Percentiles rank a stretch among this genome's conserved stretches.
phyloP scores from a whole-genome alignment of 2,329 filamentous ascomycete species.

The Rutstroemia sp. region DNA sequence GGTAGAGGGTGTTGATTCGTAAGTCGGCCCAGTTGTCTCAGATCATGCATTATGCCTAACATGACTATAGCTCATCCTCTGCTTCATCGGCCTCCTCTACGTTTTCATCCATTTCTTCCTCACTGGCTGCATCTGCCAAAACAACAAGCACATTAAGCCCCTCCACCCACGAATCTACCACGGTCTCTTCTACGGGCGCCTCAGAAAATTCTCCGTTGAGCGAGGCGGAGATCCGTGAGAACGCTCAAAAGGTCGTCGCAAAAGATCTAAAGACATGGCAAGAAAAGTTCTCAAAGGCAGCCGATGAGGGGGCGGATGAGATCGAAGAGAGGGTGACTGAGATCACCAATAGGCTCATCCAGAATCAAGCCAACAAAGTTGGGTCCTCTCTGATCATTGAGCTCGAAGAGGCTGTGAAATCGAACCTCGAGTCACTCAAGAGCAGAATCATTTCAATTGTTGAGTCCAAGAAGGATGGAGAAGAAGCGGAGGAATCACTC shows the following conservation, averaged over 20 bases:
- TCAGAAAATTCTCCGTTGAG: constrained; percentile 26
- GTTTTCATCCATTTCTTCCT: constrained; percentile 24
- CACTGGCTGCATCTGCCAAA: constrained; percentile 19
- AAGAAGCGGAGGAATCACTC: constrained; percentile 45
- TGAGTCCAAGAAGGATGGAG: constrained; percentile 37
- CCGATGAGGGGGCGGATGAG: constrained; percentile 73
- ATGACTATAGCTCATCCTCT: constrained; percentile 20
- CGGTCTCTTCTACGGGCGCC: constrained; percentile 21
- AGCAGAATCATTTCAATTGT: constrained; percentile 57
- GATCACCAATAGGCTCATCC: constrained; percentile 63
- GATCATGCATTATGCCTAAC: constrained; percentile 11
- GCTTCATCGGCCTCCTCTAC: constrained; percentile 25
- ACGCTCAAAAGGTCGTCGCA: constrained; percentile 59
- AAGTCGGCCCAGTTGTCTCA: constrained; percentile 16
- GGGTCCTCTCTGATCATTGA: constrained; percentile 61
- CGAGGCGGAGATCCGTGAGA: constrained; percentile 48
- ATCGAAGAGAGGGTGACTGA: constrained; percentile 55
- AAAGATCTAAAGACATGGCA: constrained; percentile 82
- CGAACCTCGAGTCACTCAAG: constrained; percentile 60
- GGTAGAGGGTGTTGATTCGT: constrained; percentile 46
- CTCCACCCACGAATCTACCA: constrained; percentile 11
- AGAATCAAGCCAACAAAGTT: constrained; percentile 55
- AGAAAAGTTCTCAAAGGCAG: constrained; percentile 76
- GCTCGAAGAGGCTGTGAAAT: constrained; percentile 59
- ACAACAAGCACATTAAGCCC: constrained; percentile 14